These are phyloP conservation scores for Crucihimalaya himalaica DNA, from an alignment of 345 rosid species.

Conservation along the genomic window DNA sequence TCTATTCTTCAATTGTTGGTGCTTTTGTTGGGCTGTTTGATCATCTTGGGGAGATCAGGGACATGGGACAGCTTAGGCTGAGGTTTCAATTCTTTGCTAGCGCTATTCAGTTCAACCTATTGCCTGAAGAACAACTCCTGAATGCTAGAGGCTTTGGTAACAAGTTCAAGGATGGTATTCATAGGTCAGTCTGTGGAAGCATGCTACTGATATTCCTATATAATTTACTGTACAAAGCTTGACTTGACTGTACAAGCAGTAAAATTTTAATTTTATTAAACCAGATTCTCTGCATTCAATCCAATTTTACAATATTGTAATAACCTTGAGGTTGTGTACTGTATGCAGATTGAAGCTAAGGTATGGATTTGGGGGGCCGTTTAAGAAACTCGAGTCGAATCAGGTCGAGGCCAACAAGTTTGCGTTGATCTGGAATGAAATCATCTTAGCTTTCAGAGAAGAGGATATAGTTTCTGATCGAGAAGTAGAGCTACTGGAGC, in stretches of 20 bases:
- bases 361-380: constrained; percentile 91
- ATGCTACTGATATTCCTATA: constrained; percentile 16
- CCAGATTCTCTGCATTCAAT: constrained; percentile 1
- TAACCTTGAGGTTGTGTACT: constrained; percentile 31
- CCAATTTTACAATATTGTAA: constrained; percentile 8
- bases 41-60: constrained; percentile 96
- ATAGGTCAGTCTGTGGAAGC: constrained; percentile 43
- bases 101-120: constrained; percentile 93
- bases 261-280: neutral
- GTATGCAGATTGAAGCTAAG: constrained; percentile 77
- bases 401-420: constrained; percentile 93
- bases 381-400: constrained; percentile 90
- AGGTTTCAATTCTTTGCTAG: constrained; percentile 98
- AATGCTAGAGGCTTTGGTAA: constrained; percentile 76
- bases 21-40: constrained; percentile 82
- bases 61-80: constrained; percentile 80
- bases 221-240: constrained; percentile 3
- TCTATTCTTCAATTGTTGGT: constrained; percentile 85
- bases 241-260: constrained; percentile 15
- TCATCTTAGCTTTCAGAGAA: constrained; percentile 82
- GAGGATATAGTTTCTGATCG: constrained; percentile 92
- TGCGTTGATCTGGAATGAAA: constrained; percentile 96
- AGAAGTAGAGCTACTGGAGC: constrained; percentile 87
- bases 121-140: constrained; percentile 94
- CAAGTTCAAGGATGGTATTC: constrained; percentile 83